Conservation (phyloP, 208 protist species). For the Leishmania aethiopica region DNA sequence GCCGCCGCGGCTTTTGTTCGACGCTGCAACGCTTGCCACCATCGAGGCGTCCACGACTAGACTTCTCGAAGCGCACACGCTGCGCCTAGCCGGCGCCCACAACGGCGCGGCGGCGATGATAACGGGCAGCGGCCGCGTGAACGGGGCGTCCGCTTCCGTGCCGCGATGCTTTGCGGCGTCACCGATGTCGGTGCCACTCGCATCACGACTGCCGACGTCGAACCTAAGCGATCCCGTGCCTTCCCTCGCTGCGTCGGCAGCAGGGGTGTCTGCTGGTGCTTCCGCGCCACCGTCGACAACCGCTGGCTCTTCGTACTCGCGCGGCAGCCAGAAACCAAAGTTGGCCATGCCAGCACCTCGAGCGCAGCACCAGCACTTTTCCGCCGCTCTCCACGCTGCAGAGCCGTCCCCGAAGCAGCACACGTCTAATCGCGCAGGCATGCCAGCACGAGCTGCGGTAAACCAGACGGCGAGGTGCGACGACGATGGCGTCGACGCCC, state of each 20-base stretch:
- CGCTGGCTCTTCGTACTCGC: background rate
- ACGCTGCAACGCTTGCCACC: conserved; percentile 9
- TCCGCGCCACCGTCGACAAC: background rate
- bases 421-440: background rate
- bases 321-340: background rate
- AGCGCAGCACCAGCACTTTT: background rate
- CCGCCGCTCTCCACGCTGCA: background rate
- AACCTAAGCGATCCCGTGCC: conserved; percentile 16
- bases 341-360: too few relatives aligned
- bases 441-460: background rate
- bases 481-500: conserved; percentile 12
- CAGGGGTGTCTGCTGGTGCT: background rate
- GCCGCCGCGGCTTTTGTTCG: conserved; percentile 13
- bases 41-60: conserved; percentile 18
- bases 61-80: conserved; percentile 17
- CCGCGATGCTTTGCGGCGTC: conserved; percentile 14
- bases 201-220: background rate
- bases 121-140: background rate
- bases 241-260: background rate
- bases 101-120: background rate
- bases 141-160: background rate
- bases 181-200: background rate
- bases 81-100: background rate
- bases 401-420: background rate
- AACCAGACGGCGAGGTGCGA: background rate